phyloP scores from a whole-genome alignment of 2,329 filamentous ascomycete species.

The Fusarium pilosicola region DNA sequence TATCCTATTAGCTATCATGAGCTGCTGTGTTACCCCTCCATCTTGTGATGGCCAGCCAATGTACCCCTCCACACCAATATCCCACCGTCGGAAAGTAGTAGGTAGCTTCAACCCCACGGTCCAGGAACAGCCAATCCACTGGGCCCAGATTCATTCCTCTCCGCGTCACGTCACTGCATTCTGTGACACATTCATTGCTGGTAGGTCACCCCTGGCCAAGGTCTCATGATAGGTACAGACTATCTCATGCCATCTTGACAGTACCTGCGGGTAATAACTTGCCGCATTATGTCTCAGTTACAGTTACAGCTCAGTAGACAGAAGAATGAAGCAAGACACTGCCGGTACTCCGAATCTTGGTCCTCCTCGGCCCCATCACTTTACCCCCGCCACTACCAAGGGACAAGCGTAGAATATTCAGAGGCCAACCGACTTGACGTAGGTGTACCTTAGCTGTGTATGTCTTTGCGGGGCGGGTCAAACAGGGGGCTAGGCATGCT shows the following conservation, averaged over 20 bases:
- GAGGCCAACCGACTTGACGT: not conserved
- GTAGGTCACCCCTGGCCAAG: slow-evolving; percentile 20
- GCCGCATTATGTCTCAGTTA: not conserved
- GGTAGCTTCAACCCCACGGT: slow-evolving; percentile 6
- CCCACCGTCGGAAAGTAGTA: not conserved
- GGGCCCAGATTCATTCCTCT: not conserved
- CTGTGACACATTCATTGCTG: slow-evolving; percentile 22
- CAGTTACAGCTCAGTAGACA: not conserved
- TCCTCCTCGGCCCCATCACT: slow-evolving; percentile 8
- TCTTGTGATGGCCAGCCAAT: slow-evolving; percentile 2
- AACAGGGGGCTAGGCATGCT: slow-evolving; percentile 19
- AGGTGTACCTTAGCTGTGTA: not conserved
- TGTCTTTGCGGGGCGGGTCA: slow-evolving; percentile 18
- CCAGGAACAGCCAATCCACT: slow-evolving; percentile 16
- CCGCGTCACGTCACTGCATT: slow-evolving; percentile 21
- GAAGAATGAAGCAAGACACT: not conserved
- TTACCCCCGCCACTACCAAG: slow-evolving; percentile 41
- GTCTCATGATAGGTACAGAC: slow-evolving; percentile 14
- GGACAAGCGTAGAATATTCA: slow-evolving; percentile 10
- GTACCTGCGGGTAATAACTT: not conserved
- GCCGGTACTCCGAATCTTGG: slow-evolving; percentile 20
- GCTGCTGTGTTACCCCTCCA: slow-evolving; percentile 23
- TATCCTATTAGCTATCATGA: slow-evolving; percentile 11
- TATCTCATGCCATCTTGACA: slow-evolving; percentile 1
- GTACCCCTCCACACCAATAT: slow-evolving; percentile 33